Evolutionary conservation across 164 flowering plant species (phyloP).

Genomic region (Vitis vinifera): DNA sequence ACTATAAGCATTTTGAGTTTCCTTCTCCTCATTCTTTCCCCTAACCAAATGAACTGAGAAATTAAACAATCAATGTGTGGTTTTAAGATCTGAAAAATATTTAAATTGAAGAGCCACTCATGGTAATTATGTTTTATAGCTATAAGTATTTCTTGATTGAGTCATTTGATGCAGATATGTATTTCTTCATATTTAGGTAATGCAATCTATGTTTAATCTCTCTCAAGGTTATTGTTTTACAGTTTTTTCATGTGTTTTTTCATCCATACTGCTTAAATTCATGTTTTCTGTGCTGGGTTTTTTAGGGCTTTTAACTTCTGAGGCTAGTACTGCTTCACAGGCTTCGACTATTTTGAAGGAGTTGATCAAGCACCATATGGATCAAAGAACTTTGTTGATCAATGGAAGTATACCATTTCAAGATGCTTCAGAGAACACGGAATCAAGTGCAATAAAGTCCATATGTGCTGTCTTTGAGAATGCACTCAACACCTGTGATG

Average conservation of each 20-base stretch:
- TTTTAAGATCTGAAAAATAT: too few relatives aligned
- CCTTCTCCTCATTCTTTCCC: too few relatives aligned
- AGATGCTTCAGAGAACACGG: slow-evolving; percentile 22
- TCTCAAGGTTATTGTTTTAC: too few relatives aligned
- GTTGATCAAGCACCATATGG: slow-evolving; percentile 47
- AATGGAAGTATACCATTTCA: slow-evolving; percentile 19
- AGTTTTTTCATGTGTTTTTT: neutral
- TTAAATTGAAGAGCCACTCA: too few relatives aligned
- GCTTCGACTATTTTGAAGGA: slow-evolving; percentile 57
- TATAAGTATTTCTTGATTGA: too few relatives aligned
- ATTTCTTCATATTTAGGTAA: too few relatives aligned
- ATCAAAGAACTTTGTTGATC: slow-evolving; percentile 15
- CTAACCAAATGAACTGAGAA: too few relatives aligned
- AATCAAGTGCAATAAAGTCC: slow-evolving; percentile 38
- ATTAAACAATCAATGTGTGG: too few relatives aligned
- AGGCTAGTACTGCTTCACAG: slow-evolving; percentile 43
- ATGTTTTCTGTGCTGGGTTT: neutral
- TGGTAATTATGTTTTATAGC: too few relatives aligned
- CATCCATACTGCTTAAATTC: neutral
- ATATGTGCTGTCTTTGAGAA: slow-evolving; percentile 46
- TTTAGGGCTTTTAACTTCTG: slow-evolving; percentile 58
- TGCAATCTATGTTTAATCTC: too few relatives aligned
- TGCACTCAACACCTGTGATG: slow-evolving; percentile 30
- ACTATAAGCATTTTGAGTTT: too few relatives aligned
- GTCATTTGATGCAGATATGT: too few relatives aligned